Evolutionary conservation across 345 rosid genomes (phyloP).

Genomic region (thale cress (Arabidopsis thaliana)): DNA sequence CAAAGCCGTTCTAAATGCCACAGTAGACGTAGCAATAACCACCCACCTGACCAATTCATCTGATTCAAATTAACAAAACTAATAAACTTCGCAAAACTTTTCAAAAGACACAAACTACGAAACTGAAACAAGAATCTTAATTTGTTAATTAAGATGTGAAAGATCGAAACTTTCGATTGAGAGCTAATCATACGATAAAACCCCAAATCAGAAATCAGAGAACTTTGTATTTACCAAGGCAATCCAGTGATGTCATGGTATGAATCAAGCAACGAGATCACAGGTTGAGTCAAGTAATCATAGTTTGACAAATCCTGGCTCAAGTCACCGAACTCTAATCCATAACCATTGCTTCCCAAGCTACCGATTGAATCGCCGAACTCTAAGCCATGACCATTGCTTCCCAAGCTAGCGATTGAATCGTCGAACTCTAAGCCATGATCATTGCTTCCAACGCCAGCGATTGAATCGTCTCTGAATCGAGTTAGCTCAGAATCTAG

Average conservation of each 20-base stretch:
- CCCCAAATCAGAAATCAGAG: background rate
- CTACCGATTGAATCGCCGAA: background rate
- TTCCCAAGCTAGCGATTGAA: background rate
- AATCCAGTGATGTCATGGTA: slow-evolving; percentile 79
- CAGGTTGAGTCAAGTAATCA: slow-evolving; percentile 54
- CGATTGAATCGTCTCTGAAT: slow-evolving; percentile 23
- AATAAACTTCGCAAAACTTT: background rate
- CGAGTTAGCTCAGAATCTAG: slow-evolving; percentile 25
- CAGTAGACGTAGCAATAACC: slow-evolving; percentile 71
- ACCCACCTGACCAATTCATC: slow-evolving; percentile 76
- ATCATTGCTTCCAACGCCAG: background rate
- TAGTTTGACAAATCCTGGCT: slow-evolving; percentile 46
- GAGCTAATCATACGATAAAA: background rate
- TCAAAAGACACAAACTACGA: slow-evolving; percentile 14
- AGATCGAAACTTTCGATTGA: background rate
- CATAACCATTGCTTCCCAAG: slow-evolving; percentile 1
- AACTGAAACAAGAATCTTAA: background rate
- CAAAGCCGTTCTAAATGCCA: slow-evolving; percentile 66
- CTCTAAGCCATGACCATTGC: slow-evolving; percentile 26
- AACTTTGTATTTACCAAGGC: slow-evolving; percentile 62
- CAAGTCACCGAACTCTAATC: slow-evolving; percentile 29
- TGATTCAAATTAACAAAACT: slow-evolving; percentile 33
- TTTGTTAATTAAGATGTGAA: background rate
- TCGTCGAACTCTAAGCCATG: slow-evolving; percentile 26
- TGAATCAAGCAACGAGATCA: slow-evolving; percentile 68